Percentiles rank a stretch among this genome's conserved stretches.
phyloP scores from a whole-genome alignment of 2,329 filamentous ascomycete genomes.

The Fusarium sp. region DNA sequence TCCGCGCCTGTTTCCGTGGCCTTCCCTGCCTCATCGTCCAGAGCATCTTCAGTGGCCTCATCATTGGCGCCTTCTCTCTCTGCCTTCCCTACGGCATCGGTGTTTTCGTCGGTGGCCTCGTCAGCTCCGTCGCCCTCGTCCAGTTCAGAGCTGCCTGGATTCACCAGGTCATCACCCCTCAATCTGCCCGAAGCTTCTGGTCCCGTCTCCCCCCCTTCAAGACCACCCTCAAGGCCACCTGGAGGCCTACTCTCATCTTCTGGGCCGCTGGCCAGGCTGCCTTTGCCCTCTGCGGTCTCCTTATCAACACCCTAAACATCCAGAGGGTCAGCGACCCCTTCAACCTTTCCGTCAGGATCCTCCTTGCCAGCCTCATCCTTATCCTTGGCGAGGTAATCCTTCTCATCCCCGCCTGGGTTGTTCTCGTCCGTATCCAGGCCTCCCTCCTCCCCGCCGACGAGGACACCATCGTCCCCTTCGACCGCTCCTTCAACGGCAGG shows the following conservation, averaged over 20 bases:
- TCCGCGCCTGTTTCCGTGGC: slow-evolving; percentile 77
- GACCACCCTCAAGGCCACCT: slow-evolving; percentile 75
- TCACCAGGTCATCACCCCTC: slow-evolving; percentile 83
- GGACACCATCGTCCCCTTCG: slow-evolving; percentile 89
- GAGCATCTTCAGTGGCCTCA: slow-evolving; percentile 51
- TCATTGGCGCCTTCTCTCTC: slow-evolving; percentile 57
- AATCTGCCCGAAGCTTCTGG: slow-evolving; percentile 72
- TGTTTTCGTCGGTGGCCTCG: slow-evolving; percentile 56
- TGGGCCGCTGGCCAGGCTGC: slow-evolving; percentile 68
- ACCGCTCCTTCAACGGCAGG: slow-evolving; percentile 84
- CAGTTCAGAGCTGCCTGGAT: slow-evolving; percentile 84
- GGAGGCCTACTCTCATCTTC: slow-evolving; percentile 72
- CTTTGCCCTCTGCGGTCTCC: slow-evolving; percentile 55
- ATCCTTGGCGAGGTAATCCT: slow-evolving; percentile 63
- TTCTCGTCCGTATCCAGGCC: slow-evolving; percentile 86
- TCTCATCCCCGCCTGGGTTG: slow-evolving; percentile 80
- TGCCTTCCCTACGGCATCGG: slow-evolving; percentile 56
- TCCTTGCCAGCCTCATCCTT: slow-evolving; percentile 57
- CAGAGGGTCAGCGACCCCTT: slow-evolving; percentile 3
- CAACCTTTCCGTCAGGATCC: slow-evolving; percentile 55
- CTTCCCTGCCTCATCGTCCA: slow-evolving; percentile 62
- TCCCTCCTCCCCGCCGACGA: slow-evolving; percentile 85
- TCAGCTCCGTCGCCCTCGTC: slow-evolving; percentile 67
- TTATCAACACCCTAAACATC: slow-evolving; percentile 13
- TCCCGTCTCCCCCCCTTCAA: slow-evolving; percentile 75